Base-by-base conservation (phyloP, 305 asterid species). In the Plantago lanceolata region DNA sequence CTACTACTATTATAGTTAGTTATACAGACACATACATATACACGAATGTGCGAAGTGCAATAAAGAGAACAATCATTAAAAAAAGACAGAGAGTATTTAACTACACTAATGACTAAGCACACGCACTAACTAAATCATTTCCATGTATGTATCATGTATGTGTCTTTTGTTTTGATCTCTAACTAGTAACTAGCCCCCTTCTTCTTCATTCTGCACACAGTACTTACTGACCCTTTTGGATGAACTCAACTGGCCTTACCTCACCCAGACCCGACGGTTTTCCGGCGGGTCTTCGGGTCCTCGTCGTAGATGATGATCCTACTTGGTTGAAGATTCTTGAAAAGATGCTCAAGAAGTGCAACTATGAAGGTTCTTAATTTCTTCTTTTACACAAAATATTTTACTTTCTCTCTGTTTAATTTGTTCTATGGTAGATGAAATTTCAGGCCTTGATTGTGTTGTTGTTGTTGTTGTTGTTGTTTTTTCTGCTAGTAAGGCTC, bases 271-370 rank as follows among this genome's bases (percentile, higher is more conserved):
- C 71, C 55, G 96, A 85, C 14, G 63, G 76, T 61, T 88, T 91
- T 68, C 97, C 97, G 66, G 90, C 92, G 48, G 97, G 97, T 24
- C 77, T 91, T 20, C 73, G 96, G 66, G 95, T 91, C 48, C 96
- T 91, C 21, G 96, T 91, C 37, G 98, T 91, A 16, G 98, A 91
- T 62, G 98, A 88, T 80, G 98, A 88, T 75, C 92, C 95, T 18
- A 91, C 96, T 3, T 91, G 98, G 96, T 75, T 91, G 73, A 88
- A 85, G 83, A 91, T 91, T 82, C 92, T 91, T 52, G 98, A 91
- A 28, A 91, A 83, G 81, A 91, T 91, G 98, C 98, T 91, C 40
- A 91, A 84, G 70, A 91, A 83, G 67, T 91, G 98, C 76, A 79
- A 75, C 19, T 91, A 91, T 77, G 89, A 91, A 88, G 98, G 98